These are phyloP conservation scores for Paraglomus occultum DNA, from an alignment of 192 early-diverging fungal genomes.

Conservation along the genomic window DNA sequence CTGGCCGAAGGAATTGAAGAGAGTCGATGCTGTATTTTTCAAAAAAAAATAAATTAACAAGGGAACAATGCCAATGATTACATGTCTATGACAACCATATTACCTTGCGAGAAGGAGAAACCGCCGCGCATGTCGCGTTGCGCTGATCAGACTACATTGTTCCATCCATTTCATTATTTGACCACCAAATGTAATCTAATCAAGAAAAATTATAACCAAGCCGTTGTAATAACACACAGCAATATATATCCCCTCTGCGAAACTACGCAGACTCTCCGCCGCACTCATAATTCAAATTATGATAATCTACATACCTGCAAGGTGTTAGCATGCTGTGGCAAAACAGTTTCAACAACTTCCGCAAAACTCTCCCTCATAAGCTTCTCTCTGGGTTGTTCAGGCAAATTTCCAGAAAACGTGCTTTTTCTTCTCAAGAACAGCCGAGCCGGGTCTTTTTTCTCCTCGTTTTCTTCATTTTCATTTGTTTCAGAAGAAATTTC, in stretches of 20 bases:
- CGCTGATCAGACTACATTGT: constrained; percentile 56
- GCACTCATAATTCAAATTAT: neutral
- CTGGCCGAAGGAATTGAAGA: constrained; percentile 52
- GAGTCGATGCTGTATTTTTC: constrained; percentile 49
- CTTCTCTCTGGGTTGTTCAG: constrained; percentile 26
- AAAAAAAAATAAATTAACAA: neutral
- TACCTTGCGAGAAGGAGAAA: constrained; percentile 61
- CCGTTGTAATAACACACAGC: neutral
- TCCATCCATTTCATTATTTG: constrained; percentile 77
- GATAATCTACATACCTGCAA: constrained; percentile 26
- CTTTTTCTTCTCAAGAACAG: constrained; percentile 22
- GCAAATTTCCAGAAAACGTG: neutral
- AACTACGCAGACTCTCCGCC: neutral
- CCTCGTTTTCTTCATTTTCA: neutral
- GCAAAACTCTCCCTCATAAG: constrained; percentile 49
- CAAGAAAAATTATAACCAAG: neutral
- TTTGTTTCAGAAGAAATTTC: constrained; percentile 20
- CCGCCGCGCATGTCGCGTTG: constrained; percentile 50
- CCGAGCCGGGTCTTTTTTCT: constrained; percentile 20
- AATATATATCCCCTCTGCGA: neutral
- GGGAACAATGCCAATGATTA: neutral
- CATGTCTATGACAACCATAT: neutral
- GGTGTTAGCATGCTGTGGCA: constrained; percentile 73
- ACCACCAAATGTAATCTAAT: constrained; percentile 66
- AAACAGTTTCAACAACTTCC: constrained; percentile 63